These are phyloP conservation scores for Wickerhamiella lipophila DNA, from an alignment of 805 yeast species.

Conservation along the genomic window DNA sequence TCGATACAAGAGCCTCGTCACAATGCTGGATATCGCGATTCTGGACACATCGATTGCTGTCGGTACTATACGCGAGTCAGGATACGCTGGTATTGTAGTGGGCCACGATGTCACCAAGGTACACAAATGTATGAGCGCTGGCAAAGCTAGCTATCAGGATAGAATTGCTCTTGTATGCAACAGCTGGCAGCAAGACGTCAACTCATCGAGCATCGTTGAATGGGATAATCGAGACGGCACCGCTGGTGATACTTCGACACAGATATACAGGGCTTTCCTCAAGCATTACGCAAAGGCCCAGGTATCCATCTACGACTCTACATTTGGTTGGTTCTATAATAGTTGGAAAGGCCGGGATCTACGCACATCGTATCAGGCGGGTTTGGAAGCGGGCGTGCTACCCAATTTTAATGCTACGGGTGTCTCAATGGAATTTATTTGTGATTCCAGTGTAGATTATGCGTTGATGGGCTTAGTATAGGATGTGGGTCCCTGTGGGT, in stretches of 20 bases:
- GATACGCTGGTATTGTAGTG: conserved; percentile 51
- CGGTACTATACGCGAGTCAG: conserved; percentile 51
- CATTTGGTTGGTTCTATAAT: neutral
- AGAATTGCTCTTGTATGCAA: conserved; percentile 66
- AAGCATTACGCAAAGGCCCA: conserved; percentile 69
- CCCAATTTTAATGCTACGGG: conserved; percentile 8
- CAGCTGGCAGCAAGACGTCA: conserved; percentile 44
- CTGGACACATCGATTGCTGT: conserved; percentile 56
- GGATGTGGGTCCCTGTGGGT: no score
- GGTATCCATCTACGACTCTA: conserved; percentile 54
- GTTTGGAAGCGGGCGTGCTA: conserved; percentile 3
- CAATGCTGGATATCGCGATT: conserved; percentile 37
- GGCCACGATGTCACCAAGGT: conserved; percentile 46
- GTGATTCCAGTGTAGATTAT: conserved; percentile 2
- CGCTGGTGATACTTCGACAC: conserved; percentile 37
- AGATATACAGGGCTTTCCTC: conserved; percentile 39
- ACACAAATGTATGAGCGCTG: neutral
- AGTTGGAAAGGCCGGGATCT: neutral
- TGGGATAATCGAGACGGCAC: conserved; percentile 28
- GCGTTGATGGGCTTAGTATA: neutral
- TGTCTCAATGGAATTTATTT: neutral
- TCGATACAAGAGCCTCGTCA: conserved; percentile 51
- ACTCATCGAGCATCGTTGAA: conserved; percentile 23
- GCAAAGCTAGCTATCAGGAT: conserved; percentile 66
- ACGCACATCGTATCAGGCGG: neutral